Percentiles rank a stretch among this genome's conserved stretches.
Evolutionary conservation across 2,329 filamentous ascomycete species (phyloP).

Genomic region (Ophiocordyceps polyrhachis-furcata): DNA sequence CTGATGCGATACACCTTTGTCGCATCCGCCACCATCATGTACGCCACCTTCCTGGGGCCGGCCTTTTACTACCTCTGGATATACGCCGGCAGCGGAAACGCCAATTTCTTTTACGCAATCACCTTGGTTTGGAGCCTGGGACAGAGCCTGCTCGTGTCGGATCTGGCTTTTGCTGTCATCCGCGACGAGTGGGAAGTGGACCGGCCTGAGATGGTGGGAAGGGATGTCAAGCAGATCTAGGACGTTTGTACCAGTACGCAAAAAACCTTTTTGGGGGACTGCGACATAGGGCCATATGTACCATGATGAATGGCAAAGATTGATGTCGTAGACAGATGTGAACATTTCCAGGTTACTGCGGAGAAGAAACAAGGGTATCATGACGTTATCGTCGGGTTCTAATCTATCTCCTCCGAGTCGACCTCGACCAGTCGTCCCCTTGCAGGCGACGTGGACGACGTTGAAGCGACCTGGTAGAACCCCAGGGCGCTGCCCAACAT

Average conservation of each 20-base stretch:
- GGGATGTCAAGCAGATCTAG: slow-evolving; percentile 71
- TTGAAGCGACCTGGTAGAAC: slow-evolving; percentile 6
- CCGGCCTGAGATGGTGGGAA: slow-evolving; percentile 73
- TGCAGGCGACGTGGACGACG: slow-evolving; percentile 2
- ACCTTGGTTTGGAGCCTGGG: slow-evolving; percentile 96
- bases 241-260: neutral
- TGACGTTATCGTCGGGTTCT: neutral
- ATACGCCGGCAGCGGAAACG: slow-evolving; percentile 92
- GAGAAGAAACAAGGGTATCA: slow-evolving; percentile 2
- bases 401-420: slow-evolving; percentile 19
- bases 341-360: neutral
- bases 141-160: slow-evolving; percentile 68
- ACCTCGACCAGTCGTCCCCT: slow-evolving; percentile 13
- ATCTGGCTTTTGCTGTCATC: slow-evolving; percentile 72
- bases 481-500: slow-evolving; percentile 21
- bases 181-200: slow-evolving; percentile 90
- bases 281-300: neutral
- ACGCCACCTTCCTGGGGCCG: slow-evolving; percentile 74
- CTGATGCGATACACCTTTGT: slow-evolving; percentile 90
- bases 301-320: neutral
- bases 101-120: slow-evolving; percentile 98
- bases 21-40: slow-evolving; percentile 63
- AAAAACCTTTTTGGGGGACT: too few relatives aligned
- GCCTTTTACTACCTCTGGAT: slow-evolving; percentile 98
- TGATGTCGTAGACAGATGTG: neutral